A percentile compares a stretch with the other conserved stretches of the same genome.
These are phyloP conservation scores for Penicillium chermesinum DNA, from an alignment of 495 filamentous ascomycete genomes.

Conservation along the genomic window DNA sequence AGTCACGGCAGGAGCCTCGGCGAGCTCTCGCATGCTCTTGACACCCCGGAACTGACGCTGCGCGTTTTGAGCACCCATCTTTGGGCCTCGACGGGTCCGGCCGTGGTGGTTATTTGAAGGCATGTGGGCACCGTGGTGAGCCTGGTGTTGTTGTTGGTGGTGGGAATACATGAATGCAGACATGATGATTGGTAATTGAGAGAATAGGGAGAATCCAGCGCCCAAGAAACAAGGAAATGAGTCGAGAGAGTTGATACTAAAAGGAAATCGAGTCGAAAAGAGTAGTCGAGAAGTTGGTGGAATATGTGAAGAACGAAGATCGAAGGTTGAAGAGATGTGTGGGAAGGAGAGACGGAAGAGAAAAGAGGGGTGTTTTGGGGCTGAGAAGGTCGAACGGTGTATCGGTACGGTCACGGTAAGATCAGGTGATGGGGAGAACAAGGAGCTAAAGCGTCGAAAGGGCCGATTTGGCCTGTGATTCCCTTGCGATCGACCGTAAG, in stretches of 20 bases:
- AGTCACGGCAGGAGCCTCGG: slow-evolving; percentile 65
- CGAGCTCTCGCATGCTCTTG: slow-evolving; percentile 82
- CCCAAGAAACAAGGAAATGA: slow-evolving; percentile 23
- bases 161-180: slow-evolving; percentile 67
- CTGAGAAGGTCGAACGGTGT: slow-evolving; percentile 7
- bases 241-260: slow-evolving; percentile 31
- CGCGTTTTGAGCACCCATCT: slow-evolving; percentile 72
- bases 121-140: slow-evolving; percentile 46
- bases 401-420: slow-evolving; percentile 10
- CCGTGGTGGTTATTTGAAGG: slow-evolving; percentile 73
- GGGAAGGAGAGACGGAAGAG: slow-evolving; percentile 18
- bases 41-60: slow-evolving; percentile 81
- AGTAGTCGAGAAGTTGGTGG: slow-evolving; percentile 19
- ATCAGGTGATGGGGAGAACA: neutral
- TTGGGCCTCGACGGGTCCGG: slow-evolving; percentile 81
- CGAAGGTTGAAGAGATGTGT: slow-evolving; percentile 24
- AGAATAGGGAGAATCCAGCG: slow-evolving; percentile 29
- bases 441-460: neutral
- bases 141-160: slow-evolving; percentile 55
- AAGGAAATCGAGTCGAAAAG: slow-evolving; percentile 33
- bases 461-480: neutral
- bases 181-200: slow-evolving; percentile 43
- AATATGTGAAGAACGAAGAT: slow-evolving; percentile 17
- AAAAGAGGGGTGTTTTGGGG: slow-evolving; percentile 28
- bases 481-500: neutral